Evolutionary conservation across 179 eudicot species (phyloP).

Genomic region (Amaranthus tricolor): DNA sequence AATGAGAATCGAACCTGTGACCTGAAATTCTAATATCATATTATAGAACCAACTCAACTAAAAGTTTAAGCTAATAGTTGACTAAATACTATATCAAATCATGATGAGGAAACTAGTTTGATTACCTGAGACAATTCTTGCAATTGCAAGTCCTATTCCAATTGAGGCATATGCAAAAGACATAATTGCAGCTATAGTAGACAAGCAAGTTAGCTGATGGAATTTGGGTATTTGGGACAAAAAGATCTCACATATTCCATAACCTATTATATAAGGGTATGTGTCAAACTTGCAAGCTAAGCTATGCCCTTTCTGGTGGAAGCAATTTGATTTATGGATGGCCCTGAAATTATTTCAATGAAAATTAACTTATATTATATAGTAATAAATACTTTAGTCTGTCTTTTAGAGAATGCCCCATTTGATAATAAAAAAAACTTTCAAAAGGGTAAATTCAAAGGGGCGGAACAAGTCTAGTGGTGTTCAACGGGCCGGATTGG

Average conservation of each 20-base stretch:
- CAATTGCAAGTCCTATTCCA: constrained; percentile 37
- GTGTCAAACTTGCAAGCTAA: constrained; percentile 31
- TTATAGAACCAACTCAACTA: too few relatives aligned
- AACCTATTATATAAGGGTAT: constrained; percentile 40
- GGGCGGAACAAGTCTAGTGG: too few relatives aligned
- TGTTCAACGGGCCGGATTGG: too few relatives aligned
- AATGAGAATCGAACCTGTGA: too few relatives aligned
- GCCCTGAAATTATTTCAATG: constrained; percentile 28
- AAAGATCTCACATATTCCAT: constrained; percentile 41
- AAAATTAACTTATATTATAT: neutral
- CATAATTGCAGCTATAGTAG: constrained; percentile 49
- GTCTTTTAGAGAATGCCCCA: too few relatives aligned
- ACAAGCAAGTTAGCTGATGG: constrained; percentile 41
- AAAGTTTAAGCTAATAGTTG: too few relatives aligned
- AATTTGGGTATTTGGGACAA: constrained; percentile 45
- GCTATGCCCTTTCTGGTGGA: constrained; percentile 34
- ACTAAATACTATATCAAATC: too few relatives aligned
- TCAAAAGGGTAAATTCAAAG: too few relatives aligned
- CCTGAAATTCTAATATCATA: too few relatives aligned
- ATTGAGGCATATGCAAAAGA: constrained; percentile 48
- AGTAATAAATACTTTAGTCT: neutral
- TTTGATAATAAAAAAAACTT: too few relatives aligned
- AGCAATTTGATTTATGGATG: constrained; percentile 41
- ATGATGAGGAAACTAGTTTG: too few relatives aligned
- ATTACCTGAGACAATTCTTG: constrained; percentile 33